A percentile compares a stretch with the other conserved stretches of the same genome.
phyloP scores from a whole-genome alignment of 1,139 yeast genomes.

The Debaryomyces psychrophilus region DNA sequence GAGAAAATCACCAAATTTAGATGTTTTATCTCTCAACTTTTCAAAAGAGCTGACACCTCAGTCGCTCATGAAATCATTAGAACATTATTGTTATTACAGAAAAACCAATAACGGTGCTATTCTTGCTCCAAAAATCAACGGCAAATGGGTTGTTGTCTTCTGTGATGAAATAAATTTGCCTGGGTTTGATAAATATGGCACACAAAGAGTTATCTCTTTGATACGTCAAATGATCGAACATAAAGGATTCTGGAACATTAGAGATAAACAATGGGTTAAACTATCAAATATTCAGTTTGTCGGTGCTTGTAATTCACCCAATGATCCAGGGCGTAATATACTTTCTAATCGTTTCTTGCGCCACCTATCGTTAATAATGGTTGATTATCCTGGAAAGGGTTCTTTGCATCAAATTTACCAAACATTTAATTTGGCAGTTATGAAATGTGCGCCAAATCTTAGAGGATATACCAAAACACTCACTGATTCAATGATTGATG shows the following conservation, averaged over 20 bases:
- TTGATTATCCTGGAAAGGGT: slow-evolving; percentile 74
- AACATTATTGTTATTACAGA: slow-evolving; percentile 70
- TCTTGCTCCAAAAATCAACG: slow-evolving; percentile 62
- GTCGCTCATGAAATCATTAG: slow-evolving; percentile 64
- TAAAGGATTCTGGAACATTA: slow-evolving; percentile 75
- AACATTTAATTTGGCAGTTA: slow-evolving; percentile 57
- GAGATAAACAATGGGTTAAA: slow-evolving; percentile 66
- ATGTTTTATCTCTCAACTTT: slow-evolving; percentile 73
- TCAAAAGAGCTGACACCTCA: slow-evolving; percentile 79
- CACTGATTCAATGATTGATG: slow-evolving; percentile 67
- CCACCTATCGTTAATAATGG: slow-evolving; percentile 68
- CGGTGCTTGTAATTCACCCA: slow-evolving; percentile 93
- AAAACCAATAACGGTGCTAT: slow-evolving; percentile 53
- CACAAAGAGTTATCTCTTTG: slow-evolving; percentile 75
- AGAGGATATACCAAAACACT: slow-evolving; percentile 55
- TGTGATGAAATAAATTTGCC: slow-evolving; percentile 95
- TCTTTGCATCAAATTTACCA: slow-evolving; percentile 72
- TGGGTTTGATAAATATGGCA: slow-evolving; percentile 68
- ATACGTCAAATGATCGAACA: slow-evolving; percentile 76
- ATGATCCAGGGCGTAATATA: slow-evolving; percentile 72
- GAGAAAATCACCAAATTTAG: slow-evolving; percentile 58
- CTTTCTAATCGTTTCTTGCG: slow-evolving; percentile 69
- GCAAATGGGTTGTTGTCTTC: slow-evolving; percentile 80
- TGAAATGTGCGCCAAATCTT: slow-evolving; percentile 66
- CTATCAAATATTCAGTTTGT: slow-evolving; percentile 76